Base-by-base conservation (phyloP, 2,329 filamentous ascomycete species). In the Fulvia fulva region DNA sequence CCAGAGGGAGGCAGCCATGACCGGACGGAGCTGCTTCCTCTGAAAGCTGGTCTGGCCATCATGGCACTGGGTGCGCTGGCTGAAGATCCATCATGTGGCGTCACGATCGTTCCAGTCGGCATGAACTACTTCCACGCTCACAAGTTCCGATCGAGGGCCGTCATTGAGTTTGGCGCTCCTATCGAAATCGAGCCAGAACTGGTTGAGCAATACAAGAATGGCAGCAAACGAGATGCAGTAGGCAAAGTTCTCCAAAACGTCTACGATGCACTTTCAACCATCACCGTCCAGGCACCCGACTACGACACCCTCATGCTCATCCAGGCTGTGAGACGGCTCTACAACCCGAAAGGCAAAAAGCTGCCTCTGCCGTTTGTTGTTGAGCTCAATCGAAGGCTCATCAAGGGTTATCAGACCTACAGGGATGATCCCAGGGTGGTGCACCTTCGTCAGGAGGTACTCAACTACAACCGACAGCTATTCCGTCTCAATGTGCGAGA, bases 51-150 rank as follows among this genome's bases (percentile, higher is more conserved):
- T 73, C 91, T 99, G 60, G 94, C 94, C 58, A 94, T 99, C 70
- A 99, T 99, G 93, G 94, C 93, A 12, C 83, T 99, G 34, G 93
- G 93, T 41, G 88, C 94, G 0, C 80, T 97, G 53, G 91, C 90
- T 5, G 87, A 91, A 57, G 86, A 92, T 61, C 92, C 92, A 2
- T 82, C 93, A 63, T 96, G 90, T 70, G 91, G 90, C 28, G 80
- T 99, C 61, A 95, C 92, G 75, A 97, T 99, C 67, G 90, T 99
- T 23, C 94, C 94, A 3, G 92, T 94, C 53, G 93, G 93, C 68
- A 97, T 99, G 93, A 99, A 99, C 76, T 99, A 99, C 76, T 99
- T 99, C 77, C 93, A 97, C 75, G 90, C 93, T 0, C 93, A 99
- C 81, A 99, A 97, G 74, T 99, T 99, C 76, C 88, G 93, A 47